A percentile compares a stretch with the other conserved stretches of the same genome.
phyloP scores from a whole-genome alignment of 2,329 filamentous ascomycete species.

The Rhynchosporium graminicola region DNA sequence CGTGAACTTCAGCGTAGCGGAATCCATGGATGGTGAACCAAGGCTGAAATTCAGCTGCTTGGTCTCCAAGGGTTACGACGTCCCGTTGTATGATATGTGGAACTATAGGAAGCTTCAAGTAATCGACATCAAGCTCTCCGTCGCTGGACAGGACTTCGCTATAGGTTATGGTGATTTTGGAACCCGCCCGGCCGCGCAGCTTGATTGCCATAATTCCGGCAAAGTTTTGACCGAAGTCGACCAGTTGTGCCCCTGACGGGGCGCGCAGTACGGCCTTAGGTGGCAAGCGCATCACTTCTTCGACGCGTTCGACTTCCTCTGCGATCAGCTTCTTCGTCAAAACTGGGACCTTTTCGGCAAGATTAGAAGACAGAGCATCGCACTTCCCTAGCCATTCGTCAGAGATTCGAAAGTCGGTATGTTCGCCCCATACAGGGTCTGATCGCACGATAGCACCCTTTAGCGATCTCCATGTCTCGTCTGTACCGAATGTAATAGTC shows the following conservation, averaged over 20 bases:
- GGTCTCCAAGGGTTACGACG: slow-evolving; percentile 41
- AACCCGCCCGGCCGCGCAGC: slow-evolving; percentile 42
- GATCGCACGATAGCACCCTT: too few species aligned
- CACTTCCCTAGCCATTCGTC: slow-evolving; percentile 11
- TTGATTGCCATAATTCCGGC: slow-evolving; percentile 51
- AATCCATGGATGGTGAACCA: slow-evolving; percentile 51
- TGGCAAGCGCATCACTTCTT: slow-evolving; percentile 38
- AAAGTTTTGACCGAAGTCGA: slow-evolving; percentile 61
- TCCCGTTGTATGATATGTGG: slow-evolving; percentile 29
- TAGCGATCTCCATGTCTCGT: too few species aligned
- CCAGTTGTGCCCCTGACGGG: slow-evolving; percentile 37
- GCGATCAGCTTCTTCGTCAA: slow-evolving; percentile 38
- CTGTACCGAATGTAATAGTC: too few species aligned
- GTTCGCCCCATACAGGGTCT: too few species aligned
- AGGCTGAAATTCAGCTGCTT: slow-evolving; percentile 42
- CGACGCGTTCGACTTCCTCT: slow-evolving; percentile 49
- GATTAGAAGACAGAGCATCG: slow-evolving; percentile 19
- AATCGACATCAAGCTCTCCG: slow-evolving; percentile 41
- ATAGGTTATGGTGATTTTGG: slow-evolving; percentile 46
- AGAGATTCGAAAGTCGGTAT: too few species aligned
- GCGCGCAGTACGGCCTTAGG: slow-evolving; percentile 31
- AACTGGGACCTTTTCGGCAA: neutral
- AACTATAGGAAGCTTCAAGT: too few species aligned
- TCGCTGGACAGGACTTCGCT: slow-evolving; percentile 47
- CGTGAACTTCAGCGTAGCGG: slow-evolving; percentile 40